These are phyloP conservation scores for Cladosporium sp. DNA, from an alignment of 2,329 filamentous ascomycete species.

Conservation along the genomic window DNA sequence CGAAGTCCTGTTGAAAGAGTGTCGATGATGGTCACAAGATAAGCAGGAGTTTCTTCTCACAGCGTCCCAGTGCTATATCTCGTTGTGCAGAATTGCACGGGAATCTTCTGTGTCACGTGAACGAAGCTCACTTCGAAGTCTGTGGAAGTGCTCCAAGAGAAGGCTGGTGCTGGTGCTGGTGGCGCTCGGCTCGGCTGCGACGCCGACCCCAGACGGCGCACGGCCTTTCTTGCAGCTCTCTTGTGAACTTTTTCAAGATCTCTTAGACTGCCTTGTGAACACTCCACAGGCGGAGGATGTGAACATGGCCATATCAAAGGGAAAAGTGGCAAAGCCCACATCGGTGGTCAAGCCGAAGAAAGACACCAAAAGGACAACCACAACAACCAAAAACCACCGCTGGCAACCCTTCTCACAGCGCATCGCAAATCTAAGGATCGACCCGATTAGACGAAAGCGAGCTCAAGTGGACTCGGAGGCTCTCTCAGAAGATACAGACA, in stretches of 20 bases:
- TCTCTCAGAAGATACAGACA: constrained; percentile 75
- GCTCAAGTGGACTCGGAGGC: constrained; percentile 57
- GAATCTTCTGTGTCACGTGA: background rate
- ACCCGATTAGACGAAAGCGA: constrained; percentile 85
- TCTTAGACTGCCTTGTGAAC: background rate
- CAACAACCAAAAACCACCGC: constrained; percentile 75
- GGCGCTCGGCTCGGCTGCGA: background rate
- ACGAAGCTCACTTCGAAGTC: background rate
- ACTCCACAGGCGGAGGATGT: constrained; percentile 17
- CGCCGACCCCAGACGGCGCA: constrained; percentile 2
- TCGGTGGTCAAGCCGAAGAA: constrained; percentile 56
- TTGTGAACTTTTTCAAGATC: constrained; percentile 8
- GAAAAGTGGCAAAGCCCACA: constrained; percentile 29
- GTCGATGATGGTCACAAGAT: background rate
- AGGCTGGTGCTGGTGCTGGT: background rate
- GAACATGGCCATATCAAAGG: constrained; percentile 43
- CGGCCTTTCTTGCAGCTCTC: background rate
- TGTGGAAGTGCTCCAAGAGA: background rate
- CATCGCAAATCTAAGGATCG: constrained; percentile 86
- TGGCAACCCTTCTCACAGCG: constrained; percentile 90
- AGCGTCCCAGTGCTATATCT: background rate
- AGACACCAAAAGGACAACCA: constrained; percentile 58
- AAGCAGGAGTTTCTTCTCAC: background rate
- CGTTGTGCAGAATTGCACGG: background rate
- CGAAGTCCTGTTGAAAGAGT: background rate